These are phyloP conservation scores for Aspergillus baeticus DNA, from an alignment of 495 filamentous ascomycete species.

Conservation along the genomic window DNA sequence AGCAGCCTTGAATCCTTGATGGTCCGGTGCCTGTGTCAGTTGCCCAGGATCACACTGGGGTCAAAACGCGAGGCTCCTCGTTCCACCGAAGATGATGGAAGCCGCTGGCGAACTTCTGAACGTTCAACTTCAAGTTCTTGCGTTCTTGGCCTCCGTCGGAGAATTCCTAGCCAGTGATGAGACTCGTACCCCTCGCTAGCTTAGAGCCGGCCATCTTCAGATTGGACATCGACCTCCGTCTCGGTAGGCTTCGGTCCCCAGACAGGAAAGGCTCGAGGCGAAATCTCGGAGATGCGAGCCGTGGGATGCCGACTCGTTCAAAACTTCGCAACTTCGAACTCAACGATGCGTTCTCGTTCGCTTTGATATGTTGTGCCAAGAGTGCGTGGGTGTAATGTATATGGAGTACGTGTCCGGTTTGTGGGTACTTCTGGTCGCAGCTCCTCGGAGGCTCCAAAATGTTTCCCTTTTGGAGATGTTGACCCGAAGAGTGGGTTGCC, in stretches of 20 bases:
- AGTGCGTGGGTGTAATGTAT: neutral
- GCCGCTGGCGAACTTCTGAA: neutral
- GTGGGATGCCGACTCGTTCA: neutral
- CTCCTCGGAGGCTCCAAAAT: neutral
- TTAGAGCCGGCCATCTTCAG: neutral
- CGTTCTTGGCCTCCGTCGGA: constrained; percentile 9
- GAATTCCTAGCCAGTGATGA: constrained; percentile 15
- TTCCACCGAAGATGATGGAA: neutral
- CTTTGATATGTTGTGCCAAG: neutral
- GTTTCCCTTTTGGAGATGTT: neutral
- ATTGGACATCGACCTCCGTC: neutral
- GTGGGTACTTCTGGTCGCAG: neutral
- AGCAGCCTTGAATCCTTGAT: too few relatives aligned
- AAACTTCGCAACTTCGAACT: too few relatives aligned
- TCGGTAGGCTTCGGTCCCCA: neutral
- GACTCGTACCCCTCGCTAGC: constrained; percentile 1
- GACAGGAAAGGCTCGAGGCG: constrained; percentile 7
- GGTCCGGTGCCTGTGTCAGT: too few relatives aligned
- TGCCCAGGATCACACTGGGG: too few relatives aligned
- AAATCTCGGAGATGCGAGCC: constrained; percentile 11
- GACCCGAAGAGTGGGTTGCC: neutral
- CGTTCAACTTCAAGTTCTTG: neutral
- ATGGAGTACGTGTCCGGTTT: neutral
- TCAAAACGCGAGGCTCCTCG: neutral
- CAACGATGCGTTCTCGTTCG: too few relatives aligned